Conservation (phyloP, 2,329 filamentous ascomycete genomes). For the Calonectria hawksworthii region DNA sequence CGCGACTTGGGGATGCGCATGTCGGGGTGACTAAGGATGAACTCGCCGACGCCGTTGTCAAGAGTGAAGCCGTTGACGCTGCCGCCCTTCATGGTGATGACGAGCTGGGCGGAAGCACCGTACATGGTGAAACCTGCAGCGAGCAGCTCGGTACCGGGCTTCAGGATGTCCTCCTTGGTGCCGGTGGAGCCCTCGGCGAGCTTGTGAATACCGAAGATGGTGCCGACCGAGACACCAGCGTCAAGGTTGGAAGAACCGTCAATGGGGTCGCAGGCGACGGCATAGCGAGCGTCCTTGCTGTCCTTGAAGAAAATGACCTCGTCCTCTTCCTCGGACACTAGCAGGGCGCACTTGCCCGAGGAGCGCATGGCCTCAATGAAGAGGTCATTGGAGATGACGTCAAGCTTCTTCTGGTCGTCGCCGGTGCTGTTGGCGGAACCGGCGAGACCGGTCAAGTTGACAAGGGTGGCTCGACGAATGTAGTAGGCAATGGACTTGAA, state of each 20-base stretch:
- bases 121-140: conserved; percentile 99
- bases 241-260: conserved; percentile 98
- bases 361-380: conserved; percentile 97
- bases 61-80: conserved; percentile 97
- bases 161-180: conserved; percentile 87
- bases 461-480: conserved; percentile 94
- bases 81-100: conserved; percentile 95
- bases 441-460: conserved; percentile 95
- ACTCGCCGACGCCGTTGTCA: conserved; percentile 96
- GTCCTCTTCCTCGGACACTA: conserved; percentile 99
- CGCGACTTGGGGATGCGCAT: conserved; percentile 88
- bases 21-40: conserved; percentile 96
- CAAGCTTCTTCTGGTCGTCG: conserved; percentile 99
- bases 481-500: conserved; percentile 99
- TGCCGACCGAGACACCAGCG: conserved; percentile 96
- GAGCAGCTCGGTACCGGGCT: conserved; percentile 90
- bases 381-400: conserved; percentile 98
- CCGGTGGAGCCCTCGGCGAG: conserved; percentile 82
- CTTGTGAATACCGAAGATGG: conserved; percentile 96
- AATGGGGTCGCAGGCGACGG: conserved; percentile 97
- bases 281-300: conserved; percentile 84
- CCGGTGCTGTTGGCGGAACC: conserved; percentile 96
- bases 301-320: conserved; percentile 89
- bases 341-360: conserved; percentile 88
- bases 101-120: conserved; percentile 94